These are phyloP conservation scores for Casuarina glauca DNA, from an alignment of 306 rosid species.

Conservation along the genomic window DNA sequence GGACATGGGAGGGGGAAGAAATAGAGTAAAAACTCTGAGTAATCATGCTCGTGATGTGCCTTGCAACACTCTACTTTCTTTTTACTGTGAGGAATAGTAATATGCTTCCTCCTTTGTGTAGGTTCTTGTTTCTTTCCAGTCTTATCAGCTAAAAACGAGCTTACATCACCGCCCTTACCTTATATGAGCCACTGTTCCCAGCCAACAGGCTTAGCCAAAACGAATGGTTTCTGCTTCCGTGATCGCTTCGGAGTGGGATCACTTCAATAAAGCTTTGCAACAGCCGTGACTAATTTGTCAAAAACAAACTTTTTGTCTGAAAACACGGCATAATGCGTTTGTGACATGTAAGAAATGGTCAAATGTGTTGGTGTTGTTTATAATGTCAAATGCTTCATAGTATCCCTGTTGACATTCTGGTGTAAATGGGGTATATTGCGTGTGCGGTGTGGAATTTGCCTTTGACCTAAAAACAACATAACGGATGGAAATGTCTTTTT, in stretches of 20 bases:
- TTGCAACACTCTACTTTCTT: too few relatives aligned
- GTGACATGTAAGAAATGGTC: slow-evolving; percentile 1
- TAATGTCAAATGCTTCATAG: background rate
- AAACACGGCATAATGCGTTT: background rate
- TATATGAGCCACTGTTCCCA: too few relatives aligned
- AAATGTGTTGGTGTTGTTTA: background rate
- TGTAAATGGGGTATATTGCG: background rate
- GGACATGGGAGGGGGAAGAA: background rate
- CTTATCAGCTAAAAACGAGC: too few relatives aligned
- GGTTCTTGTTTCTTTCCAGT: too few relatives aligned
- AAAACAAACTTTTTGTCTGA: background rate
- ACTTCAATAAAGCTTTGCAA: background rate
- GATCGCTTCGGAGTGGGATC: background rate
- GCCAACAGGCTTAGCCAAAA: too few relatives aligned
- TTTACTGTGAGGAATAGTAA: too few relatives aligned
- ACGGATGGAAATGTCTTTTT: too few relatives aligned
- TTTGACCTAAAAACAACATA: too few relatives aligned
- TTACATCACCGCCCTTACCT: too few relatives aligned
- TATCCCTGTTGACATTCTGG: slow-evolving; percentile 1
- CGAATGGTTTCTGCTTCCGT: background rate
- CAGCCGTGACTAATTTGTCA: background rate
- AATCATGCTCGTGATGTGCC: too few relatives aligned
- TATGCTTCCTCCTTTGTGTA: too few relatives aligned
- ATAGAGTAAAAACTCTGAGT: background rate
- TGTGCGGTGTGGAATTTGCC: background rate